Conservation (phyloP, 768 basidiomycete species). For the Boletellus ananas region DNA sequence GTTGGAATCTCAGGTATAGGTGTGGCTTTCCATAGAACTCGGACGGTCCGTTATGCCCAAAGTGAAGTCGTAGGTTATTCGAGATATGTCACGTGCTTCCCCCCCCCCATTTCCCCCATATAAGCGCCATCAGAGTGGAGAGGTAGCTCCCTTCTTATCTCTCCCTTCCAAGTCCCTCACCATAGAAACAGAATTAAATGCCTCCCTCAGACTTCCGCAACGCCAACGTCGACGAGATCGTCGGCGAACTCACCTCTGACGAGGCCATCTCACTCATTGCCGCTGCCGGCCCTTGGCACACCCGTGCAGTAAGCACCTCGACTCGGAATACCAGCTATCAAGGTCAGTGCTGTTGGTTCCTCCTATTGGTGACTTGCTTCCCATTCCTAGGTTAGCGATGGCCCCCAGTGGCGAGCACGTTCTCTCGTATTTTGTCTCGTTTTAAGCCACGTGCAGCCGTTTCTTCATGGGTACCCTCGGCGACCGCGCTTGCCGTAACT, state of each 20-base stretch:
- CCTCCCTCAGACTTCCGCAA: constrained; percentile 65
- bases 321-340: constrained; percentile 67
- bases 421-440: background rate
- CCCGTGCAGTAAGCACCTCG: constrained; percentile 61
- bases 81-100: too few relatives aligned
- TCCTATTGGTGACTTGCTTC: constrained; percentile 1
- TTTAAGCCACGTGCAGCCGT: constrained; percentile 35
- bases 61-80: too few relatives aligned
- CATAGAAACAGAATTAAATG: constrained; percentile 43
- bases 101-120: too few relatives aligned
- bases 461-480: constrained; percentile 78
- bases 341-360: constrained; percentile 32
- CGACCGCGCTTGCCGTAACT: constrained; percentile 73
- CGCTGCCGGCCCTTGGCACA: constrained; percentile 78
- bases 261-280: constrained; percentile 71
- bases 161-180: too few relatives aligned
- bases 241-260: constrained; percentile 66
- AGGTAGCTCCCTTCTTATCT: too few relatives aligned
- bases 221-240: constrained; percentile 55
- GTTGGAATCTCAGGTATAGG: too few relatives aligned
- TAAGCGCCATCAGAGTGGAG: too few relatives aligned
- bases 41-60: too few relatives aligned
- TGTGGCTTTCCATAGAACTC: too few relatives aligned
- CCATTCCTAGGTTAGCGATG: constrained; percentile 60
- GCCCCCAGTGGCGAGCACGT: constrained; percentile 61